phyloP scores from a whole-genome alignment of 1,284 basidiomycete species.

The Polyporus tsugae region DNA sequence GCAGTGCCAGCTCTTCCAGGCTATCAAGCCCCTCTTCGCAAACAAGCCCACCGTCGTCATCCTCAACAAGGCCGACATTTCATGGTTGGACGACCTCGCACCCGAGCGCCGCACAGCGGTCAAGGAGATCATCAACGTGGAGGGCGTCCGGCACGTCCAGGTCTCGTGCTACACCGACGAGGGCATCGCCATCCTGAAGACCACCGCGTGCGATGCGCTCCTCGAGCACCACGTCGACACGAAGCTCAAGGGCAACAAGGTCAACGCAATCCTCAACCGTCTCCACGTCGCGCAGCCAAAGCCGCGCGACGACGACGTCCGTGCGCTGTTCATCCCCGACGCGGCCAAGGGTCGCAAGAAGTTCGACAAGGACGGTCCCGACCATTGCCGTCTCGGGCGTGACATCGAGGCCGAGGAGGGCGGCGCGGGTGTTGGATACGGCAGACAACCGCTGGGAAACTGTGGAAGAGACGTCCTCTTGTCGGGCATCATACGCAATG shows the following conservation, averaged over 20 bases:
- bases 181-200: conserved; percentile 95
- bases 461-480: neutral
- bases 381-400: conserved; percentile 72
- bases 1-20: conserved; percentile 96
- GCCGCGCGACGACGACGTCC: conserved; percentile 85
- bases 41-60: conserved; percentile 93
- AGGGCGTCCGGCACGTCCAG: conserved; percentile 82
- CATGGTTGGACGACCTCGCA: conserved; percentile 82
- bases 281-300: conserved; percentile 94
- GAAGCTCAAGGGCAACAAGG: conserved; percentile 93
- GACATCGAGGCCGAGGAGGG: conserved; percentile 88
- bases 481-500: conserved; percentile 16
- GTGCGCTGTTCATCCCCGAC: conserved; percentile 90
- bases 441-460: conserved; percentile 3
- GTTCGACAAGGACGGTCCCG: conserved; percentile 87
- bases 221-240: conserved; percentile 92
- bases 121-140: conserved; percentile 83
- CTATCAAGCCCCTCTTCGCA: conserved; percentile 94
- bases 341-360: conserved; percentile 79
- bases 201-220: conserved; percentile 90
- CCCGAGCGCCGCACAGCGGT: conserved; percentile 81
- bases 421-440: conserved; percentile 64
- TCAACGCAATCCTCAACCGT: conserved; percentile 90
- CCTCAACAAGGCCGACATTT: conserved; percentile 96
- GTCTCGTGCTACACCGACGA: conserved; percentile 95